Evolutionary conservation across 2,329 filamentous ascomycete species (phyloP).

Genomic region (Claviceps sp.): DNA sequence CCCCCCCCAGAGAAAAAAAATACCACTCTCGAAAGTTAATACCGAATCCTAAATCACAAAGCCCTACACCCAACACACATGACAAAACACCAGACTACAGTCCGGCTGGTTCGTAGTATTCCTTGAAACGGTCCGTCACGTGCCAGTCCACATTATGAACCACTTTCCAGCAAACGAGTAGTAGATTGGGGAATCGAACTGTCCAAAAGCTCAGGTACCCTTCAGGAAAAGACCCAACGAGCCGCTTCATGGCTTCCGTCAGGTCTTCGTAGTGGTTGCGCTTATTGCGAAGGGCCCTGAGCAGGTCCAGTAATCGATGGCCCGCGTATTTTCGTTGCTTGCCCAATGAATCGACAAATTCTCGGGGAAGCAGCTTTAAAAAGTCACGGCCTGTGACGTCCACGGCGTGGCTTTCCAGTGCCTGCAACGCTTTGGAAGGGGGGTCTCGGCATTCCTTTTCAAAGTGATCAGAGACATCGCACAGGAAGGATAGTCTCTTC

Average conservation of each 20-base stretch:
- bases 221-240: slow-evolving; percentile 61
- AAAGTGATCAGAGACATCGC: slow-evolving; percentile 91
- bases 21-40: no score
- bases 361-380: slow-evolving; percentile 57
- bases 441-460: slow-evolving; percentile 84
- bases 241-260: slow-evolving; percentile 58
- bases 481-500: slow-evolving; percentile 83
- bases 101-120: slow-evolving; percentile 49
- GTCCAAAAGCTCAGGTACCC: slow-evolving; percentile 82
- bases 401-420: slow-evolving; percentile 41
- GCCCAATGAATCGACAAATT: slow-evolving; percentile 79
- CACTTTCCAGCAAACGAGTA: slow-evolving; percentile 68
- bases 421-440: slow-evolving; percentile 52
- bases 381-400: slow-evolving; percentile 59
- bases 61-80: background rate
- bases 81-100: slow-evolving; percentile 10
- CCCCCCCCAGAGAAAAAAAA: no score
- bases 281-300: slow-evolving; percentile 88
- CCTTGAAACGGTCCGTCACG: slow-evolving; percentile 51
- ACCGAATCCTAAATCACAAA: background rate
- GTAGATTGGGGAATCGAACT: slow-evolving; percentile 58
- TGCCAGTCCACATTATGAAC: slow-evolving; percentile 54
- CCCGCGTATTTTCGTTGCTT: slow-evolving; percentile 95
- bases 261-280: slow-evolving; percentile 97
- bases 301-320: slow-evolving; percentile 65